Evolutionary conservation across 2,329 filamentous ascomycete species (phyloP).

Genomic region (Scytalidium sp.): DNA sequence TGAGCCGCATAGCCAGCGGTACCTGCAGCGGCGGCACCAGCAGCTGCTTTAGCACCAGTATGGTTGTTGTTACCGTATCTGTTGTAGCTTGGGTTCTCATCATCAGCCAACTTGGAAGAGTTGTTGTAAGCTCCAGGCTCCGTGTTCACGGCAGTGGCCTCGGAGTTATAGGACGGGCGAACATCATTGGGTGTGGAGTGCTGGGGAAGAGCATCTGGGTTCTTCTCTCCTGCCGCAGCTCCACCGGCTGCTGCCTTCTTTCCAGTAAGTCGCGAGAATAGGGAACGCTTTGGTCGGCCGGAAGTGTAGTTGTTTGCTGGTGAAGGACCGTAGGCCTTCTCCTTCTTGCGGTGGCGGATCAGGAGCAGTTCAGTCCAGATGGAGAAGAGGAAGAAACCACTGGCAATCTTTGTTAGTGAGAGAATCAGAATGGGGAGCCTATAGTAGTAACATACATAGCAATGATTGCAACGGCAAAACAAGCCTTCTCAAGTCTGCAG

Average conservation of each 20-base stretch:
- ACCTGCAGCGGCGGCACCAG: background rate
- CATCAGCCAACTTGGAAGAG: background rate
- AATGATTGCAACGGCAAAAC: constrained; percentile 75
- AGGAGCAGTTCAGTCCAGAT: constrained; percentile 67
- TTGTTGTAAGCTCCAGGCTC: constrained; percentile 2
- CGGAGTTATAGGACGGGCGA: constrained; percentile 20
- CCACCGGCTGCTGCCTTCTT: constrained; percentile 16
- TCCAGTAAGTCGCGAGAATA: constrained; percentile 26
- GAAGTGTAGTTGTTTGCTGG: constrained; percentile 67
- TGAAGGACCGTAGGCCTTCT: constrained; percentile 67
- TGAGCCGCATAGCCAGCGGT: background rate
- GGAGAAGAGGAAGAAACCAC: constrained; percentile 72
- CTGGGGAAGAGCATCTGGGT: constrained; percentile 32
- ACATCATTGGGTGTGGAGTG: constrained; percentile 37
- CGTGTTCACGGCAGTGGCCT: constrained; percentile 21
- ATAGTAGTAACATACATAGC: constrained; percentile 61
- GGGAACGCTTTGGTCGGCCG: constrained; percentile 42
- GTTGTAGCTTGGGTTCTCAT: background rate
- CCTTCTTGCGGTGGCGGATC: constrained; percentile 67
- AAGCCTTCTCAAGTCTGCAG: constrained; percentile 74
- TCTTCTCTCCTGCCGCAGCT: constrained; percentile 10
- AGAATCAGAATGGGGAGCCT: background rate
- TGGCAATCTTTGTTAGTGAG: constrained; percentile 29
- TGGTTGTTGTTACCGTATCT: background rate
- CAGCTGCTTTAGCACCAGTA: background rate